Conservation (phyloP, 2,329 filamentous ascomycete species). For the Coniochaeta sp. region DNA sequence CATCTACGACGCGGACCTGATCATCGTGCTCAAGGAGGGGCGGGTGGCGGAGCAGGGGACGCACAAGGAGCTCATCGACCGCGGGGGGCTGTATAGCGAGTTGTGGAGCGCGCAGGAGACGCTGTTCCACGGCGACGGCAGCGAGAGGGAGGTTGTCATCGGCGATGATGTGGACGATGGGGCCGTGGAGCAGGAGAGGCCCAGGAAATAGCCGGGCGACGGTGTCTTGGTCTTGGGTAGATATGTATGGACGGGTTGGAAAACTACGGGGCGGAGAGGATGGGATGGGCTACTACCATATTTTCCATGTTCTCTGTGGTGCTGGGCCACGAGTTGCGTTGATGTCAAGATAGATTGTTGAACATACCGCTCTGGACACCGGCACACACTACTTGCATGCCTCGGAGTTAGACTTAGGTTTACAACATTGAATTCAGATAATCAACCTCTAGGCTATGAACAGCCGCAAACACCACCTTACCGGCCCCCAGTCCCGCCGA, state of each 20-base stretch:
- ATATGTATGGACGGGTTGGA: not conserved
- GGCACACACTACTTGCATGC: not conserved
- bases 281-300: not conserved
- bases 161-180: not conserved
- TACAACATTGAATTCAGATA: too few species aligned
- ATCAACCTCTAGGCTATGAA: not conserved
- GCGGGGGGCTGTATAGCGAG: conserved; percentile 74
- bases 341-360: not conserved
- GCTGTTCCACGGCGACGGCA: not conserved
- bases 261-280: not conserved
- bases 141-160: not conserved
- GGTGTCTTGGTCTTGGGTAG: not conserved
- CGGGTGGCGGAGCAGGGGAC: conserved; percentile 82
- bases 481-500: not conserved
- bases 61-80: conserved; percentile 74
- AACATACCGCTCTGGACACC: too few species aligned
- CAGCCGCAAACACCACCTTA: not conserved
- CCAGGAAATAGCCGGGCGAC: not conserved
- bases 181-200: not conserved
- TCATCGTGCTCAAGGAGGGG: conserved; percentile 83
- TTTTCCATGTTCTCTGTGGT: too few species aligned
- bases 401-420: too few species aligned
- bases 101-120: conserved; percentile 59
- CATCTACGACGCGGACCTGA: conserved; percentile 87
- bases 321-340: not conserved